phyloP scores from a whole-genome alignment of 768 basidiomycete genomes.

The Nevesoporus exiguus region DNA sequence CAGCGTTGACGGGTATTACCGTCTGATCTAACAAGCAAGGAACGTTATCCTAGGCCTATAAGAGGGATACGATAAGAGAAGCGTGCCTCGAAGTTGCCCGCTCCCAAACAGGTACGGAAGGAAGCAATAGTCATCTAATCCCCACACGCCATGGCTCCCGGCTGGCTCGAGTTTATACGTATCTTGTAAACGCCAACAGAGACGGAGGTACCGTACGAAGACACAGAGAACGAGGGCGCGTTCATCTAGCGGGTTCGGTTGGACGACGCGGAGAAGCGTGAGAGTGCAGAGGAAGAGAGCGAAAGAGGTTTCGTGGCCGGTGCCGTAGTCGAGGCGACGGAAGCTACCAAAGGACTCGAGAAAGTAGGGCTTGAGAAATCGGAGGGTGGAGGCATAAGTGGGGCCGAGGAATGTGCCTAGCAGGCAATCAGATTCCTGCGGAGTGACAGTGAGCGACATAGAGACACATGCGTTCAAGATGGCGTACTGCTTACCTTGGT shows the following conservation, averaged over 20 bases:
- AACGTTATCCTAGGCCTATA: conserved; percentile 2
- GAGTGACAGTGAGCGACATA: neutral
- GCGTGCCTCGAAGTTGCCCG: conserved; percentile 75
- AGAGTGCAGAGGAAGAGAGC: conserved; percentile 72
- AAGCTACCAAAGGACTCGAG: conserved; percentile 86
- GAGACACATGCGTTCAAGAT: neutral
- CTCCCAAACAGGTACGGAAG: conserved; percentile 90
- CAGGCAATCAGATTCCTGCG: conserved; percentile 52
- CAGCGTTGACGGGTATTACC: conserved; percentile 58
- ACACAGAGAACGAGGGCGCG: conserved; percentile 55
- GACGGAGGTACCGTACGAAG: conserved; percentile 71
- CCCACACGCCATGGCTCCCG: conserved; percentile 98
- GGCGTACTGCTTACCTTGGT: conserved; percentile 55
- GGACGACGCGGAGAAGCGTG: conserved; percentile 63
- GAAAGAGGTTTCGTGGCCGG: conserved; percentile 93
- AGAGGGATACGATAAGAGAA: neutral
- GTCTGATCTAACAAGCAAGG: conserved; percentile 48
- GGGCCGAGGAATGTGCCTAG: conserved; percentile 48
- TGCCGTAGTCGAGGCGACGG: conserved; percentile 91
- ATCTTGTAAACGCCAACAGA: conserved; percentile 86
- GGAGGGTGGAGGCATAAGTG: conserved; percentile 43
- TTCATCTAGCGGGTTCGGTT: conserved; percentile 59
- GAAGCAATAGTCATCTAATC: conserved; percentile 88
- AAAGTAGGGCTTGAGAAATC: conserved; percentile 75
- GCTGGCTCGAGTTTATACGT: conserved; percentile 91